phyloP scores from a whole-genome alignment of 805 yeast genomes.

The Candida dajiaensis region DNA sequence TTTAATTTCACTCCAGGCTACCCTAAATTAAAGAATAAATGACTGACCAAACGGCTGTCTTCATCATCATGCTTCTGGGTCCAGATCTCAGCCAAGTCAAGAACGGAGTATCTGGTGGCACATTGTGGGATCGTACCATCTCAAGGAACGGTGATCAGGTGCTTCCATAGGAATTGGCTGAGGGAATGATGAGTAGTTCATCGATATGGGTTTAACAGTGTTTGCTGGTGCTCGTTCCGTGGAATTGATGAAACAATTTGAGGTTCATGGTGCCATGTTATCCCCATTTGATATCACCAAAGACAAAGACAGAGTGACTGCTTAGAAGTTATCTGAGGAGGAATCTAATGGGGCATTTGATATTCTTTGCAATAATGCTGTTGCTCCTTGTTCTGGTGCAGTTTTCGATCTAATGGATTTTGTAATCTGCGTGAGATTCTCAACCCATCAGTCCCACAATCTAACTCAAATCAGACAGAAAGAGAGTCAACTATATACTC shows the following conservation, averaged over 20 bases:
- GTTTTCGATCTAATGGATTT: constrained; percentile 31
- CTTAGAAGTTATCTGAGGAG: constrained; percentile 20
- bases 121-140: too few species aligned
- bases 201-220: constrained; percentile 34
- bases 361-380: constrained; percentile 38
- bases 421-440: too few species aligned
- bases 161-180: constrained; percentile 60
- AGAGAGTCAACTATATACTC: too few species aligned
- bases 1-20: too few species aligned
- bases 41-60: constrained; percentile 33
- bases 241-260: constrained; percentile 25
- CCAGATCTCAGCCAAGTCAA: too few species aligned
- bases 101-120: too few species aligned
- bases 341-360: constrained; percentile 31
- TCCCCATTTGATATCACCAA: constrained; percentile 32
- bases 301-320: constrained; percentile 23
- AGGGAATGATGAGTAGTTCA: constrained; percentile 38
- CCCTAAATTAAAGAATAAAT: too few species aligned
- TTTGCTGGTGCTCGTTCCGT: constrained; percentile 30
- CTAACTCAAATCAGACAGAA: too few species aligned
- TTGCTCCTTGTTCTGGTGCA: constrained; percentile 22
- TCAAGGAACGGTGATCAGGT: too few species aligned
- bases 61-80: too few species aligned
- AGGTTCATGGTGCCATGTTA: constrained; percentile 27
- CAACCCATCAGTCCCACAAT: too few species aligned